phyloP scores from a whole-genome alignment of 805 yeast genomes.

The Clavispora fructus region DNA sequence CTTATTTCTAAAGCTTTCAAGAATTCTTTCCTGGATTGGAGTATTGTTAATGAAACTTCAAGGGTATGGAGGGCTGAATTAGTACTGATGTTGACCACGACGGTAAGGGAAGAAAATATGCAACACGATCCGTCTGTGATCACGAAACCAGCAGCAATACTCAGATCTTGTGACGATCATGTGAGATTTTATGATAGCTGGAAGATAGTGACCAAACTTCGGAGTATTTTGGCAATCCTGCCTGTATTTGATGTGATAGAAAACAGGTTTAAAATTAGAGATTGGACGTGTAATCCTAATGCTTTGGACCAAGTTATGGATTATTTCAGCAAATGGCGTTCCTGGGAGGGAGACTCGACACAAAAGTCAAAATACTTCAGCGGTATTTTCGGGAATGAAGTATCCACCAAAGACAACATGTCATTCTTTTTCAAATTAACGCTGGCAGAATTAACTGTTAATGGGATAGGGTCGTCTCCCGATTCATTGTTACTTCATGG shows the following conservation, averaged over 20 bases:
- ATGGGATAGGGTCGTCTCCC: background rate
- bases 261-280: constrained; percentile 19
- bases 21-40: constrained; percentile 16
- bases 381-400: constrained; percentile 8
- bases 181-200: constrained; percentile 79
- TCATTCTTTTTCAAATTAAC: background rate
- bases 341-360: constrained; percentile 78
- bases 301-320: constrained; percentile 53
- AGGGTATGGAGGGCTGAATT: constrained; percentile 28
- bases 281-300: constrained; percentile 43
- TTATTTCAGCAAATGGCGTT: constrained; percentile 75
- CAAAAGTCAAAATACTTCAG: constrained; percentile 52
- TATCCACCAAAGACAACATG: background rate
- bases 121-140: constrained; percentile 85
- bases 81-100: constrained; percentile 36
- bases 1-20: constrained; percentile 7
- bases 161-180: constrained; percentile 67
- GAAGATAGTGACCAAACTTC: constrained; percentile 74
- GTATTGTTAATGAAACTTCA: constrained; percentile 9
- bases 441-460: background rate
- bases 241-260: constrained; percentile 43
- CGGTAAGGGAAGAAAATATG: constrained; percentile 40
- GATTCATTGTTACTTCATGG: background rate
- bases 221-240: constrained; percentile 62
- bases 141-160: constrained; percentile 81